These are phyloP conservation scores for Tilletia caries DNA, from an alignment of 1,284 basidiomycete species.

Conservation along the genomic window DNA sequence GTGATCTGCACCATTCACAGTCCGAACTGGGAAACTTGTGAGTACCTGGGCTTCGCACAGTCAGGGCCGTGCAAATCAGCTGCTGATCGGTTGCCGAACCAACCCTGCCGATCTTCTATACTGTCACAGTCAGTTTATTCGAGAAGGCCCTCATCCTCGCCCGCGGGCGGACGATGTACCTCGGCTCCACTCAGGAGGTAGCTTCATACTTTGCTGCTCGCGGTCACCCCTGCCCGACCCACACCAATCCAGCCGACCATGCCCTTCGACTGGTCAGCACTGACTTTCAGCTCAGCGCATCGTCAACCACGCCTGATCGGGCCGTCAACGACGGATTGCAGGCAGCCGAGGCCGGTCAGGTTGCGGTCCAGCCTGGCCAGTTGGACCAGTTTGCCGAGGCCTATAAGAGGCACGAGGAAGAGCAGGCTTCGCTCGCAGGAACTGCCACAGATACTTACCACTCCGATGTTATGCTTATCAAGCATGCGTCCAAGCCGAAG, in stretches of 20 bases:
- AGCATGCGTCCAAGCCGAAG: not conserved
- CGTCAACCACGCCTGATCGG: not conserved
- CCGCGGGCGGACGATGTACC: slow-evolving; percentile 41
- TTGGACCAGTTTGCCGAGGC: too few species aligned
- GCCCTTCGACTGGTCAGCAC: slow-evolving; percentile 47
- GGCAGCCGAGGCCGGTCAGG: too few species aligned
- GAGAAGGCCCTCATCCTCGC: slow-evolving; percentile 47
- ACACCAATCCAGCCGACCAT: slow-evolving; percentile 50
- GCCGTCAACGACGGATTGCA: not conserved
- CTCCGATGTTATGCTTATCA: too few species aligned
- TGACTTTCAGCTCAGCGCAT: slow-evolving; percentile 30
- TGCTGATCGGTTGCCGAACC: too few species aligned
- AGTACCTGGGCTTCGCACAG: slow-evolving; percentile 16
- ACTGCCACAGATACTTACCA: not conserved
- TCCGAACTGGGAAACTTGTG: slow-evolving; percentile 49
- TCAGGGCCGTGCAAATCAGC: too few species aligned
- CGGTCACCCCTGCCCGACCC: slow-evolving; percentile 29
- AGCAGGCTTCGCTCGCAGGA: not conserved
- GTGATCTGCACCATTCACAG: slow-evolving; percentile 54
- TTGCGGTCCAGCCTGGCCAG: too few species aligned
- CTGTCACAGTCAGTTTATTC: slow-evolving; percentile 32
- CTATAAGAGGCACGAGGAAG: too few species aligned
- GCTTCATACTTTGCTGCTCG: slow-evolving; percentile 34
- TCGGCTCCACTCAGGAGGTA: slow-evolving; percentile 27
- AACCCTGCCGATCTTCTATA: slow-evolving; percentile 14